Evolutionary conservation across 352 stramenopile genomes (phyloP).

Genomic region (Pythium phragmitis): DNA sequence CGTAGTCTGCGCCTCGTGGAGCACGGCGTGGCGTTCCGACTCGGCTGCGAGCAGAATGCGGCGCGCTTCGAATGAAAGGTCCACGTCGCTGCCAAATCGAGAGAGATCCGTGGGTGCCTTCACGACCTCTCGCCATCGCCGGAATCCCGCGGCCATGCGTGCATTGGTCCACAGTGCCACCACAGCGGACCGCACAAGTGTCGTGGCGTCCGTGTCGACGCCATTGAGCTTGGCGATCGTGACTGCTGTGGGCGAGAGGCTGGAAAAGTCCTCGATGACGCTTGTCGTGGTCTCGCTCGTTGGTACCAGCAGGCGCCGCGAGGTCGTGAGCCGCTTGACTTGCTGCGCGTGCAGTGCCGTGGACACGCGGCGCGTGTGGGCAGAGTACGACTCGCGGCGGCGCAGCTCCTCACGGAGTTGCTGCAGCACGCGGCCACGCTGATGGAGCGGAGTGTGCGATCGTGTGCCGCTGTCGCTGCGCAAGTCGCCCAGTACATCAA

Average conservation of each 20-base stretch:
- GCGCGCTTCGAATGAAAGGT: slow-evolving; percentile 23
- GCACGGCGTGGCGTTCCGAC: slow-evolving; percentile 15
- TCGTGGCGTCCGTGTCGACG: slow-evolving; percentile 1
- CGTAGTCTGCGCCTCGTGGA: neutral
- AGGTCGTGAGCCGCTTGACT: neutral
- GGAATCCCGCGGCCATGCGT: slow-evolving; percentile 4
- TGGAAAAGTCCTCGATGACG: neutral
- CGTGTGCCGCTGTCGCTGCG: neutral
- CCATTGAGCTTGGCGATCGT: neutral
- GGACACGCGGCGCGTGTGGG: slow-evolving; percentile 3
- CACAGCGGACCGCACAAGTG: neutral
- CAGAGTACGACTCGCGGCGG: slow-evolving; percentile 8
- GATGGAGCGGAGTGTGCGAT: neutral
- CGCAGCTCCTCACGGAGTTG: slow-evolving; percentile 9
- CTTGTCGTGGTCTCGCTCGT: neutral
- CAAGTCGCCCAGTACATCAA: slow-evolving; percentile 8
- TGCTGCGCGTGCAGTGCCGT: neutral
- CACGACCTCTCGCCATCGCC: neutral
- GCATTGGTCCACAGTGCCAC: slow-evolving; percentile 9
- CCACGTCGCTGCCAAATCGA: slow-evolving; percentile 1
- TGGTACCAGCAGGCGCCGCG: neutral
- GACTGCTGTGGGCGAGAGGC: neutral
- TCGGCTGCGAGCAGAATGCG: slow-evolving; percentile 32
- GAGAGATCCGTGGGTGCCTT: slow-evolving; percentile 2
- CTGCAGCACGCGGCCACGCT: slow-evolving; percentile 11